These are phyloP conservation scores for Amesomyces nigricolor DNA, from an alignment of 2,329 filamentous ascomycete species.

Conservation along the genomic window DNA sequence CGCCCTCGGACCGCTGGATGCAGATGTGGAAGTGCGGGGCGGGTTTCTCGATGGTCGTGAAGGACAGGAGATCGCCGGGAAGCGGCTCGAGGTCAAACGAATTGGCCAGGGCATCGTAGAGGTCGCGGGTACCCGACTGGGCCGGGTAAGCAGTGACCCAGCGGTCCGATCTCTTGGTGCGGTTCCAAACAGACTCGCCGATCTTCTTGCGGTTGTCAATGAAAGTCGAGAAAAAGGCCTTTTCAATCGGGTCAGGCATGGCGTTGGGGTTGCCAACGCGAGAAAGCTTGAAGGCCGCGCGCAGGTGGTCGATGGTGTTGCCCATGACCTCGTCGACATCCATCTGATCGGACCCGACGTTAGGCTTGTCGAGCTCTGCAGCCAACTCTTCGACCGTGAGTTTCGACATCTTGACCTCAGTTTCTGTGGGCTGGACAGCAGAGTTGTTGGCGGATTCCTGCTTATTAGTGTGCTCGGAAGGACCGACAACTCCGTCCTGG, in stretches of 20 bases:
- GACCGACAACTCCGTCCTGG: constrained; percentile 6
- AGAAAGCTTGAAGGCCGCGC: constrained; percentile 75
- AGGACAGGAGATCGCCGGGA: constrained; percentile 58
- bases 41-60: constrained; percentile 66
- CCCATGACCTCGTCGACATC: constrained; percentile 96
- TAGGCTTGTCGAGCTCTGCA: constrained; percentile 26
- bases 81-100: constrained; percentile 78
- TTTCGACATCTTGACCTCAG: constrained; percentile 16
- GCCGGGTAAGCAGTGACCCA: constrained; percentile 57
- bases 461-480: constrained; percentile 21
- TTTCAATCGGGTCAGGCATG: constrained; percentile 66
- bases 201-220: constrained; percentile 55
- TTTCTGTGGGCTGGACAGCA: background rate
- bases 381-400: constrained; percentile 25
- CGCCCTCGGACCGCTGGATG: constrained; percentile 74
- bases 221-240: constrained; percentile 60
- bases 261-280: constrained; percentile 32
- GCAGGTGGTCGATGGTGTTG: constrained; percentile 84
- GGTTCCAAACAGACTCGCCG: constrained; percentile 39
- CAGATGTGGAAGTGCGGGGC: constrained; percentile 86
- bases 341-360: constrained; percentile 61
- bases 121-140: constrained; percentile 47
- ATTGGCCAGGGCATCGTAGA: constrained; percentile 80
- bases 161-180: constrained; percentile 53
- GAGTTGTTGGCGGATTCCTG: background rate